phyloP scores from a whole-genome alignment of 1,284 basidiomycete species.

The Paramarasmius palmivorus region DNA sequence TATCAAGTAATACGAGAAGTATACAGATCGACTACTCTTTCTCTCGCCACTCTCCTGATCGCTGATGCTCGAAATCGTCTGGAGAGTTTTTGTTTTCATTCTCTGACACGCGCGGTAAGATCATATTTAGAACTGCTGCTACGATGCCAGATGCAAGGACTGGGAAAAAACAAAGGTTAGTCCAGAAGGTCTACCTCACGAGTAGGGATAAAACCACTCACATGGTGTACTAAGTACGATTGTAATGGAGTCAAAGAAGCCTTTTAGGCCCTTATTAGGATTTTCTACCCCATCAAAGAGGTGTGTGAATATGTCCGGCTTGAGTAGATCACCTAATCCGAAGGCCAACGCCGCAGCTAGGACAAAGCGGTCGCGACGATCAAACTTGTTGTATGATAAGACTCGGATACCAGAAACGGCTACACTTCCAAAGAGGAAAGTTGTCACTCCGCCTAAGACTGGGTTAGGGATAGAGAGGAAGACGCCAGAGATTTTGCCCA shows the following conservation, averaged over 20 bases:
- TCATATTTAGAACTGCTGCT: conserved; percentile 63
- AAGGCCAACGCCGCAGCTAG: conserved; percentile 72
- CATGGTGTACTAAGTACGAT: conserved; percentile 80
- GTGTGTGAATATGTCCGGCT: conserved; percentile 61
- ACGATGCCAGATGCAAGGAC: conserved; percentile 71
- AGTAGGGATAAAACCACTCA: conserved; percentile 40
- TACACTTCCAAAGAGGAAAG: conserved; percentile 72
- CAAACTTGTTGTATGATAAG: conserved; percentile 64
- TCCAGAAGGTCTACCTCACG: conserved; percentile 6
- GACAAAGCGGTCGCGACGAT: conserved; percentile 77
- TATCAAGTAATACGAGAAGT: neutral
- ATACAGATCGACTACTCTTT: neutral
- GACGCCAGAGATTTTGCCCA: conserved; percentile 80
- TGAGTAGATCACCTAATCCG: conserved; percentile 71
- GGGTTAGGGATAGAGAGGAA: conserved; percentile 82
- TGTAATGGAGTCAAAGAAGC: conserved; percentile 77
- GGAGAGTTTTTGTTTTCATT: conserved; percentile 30
- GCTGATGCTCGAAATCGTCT: conserved; percentile 4
- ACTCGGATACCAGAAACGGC: conserved; percentile 73
- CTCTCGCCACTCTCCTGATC: neutral
- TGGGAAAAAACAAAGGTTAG: conserved; percentile 20
- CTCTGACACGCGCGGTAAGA: conserved; percentile 55
- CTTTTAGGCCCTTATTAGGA: conserved; percentile 60
- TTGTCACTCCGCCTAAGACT: conserved; percentile 83
- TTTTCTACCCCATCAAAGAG: conserved; percentile 66